Conservation (phyloP, 176 grass and related monocot species). For the Rhipidocladum racemiflorum region DNA sequence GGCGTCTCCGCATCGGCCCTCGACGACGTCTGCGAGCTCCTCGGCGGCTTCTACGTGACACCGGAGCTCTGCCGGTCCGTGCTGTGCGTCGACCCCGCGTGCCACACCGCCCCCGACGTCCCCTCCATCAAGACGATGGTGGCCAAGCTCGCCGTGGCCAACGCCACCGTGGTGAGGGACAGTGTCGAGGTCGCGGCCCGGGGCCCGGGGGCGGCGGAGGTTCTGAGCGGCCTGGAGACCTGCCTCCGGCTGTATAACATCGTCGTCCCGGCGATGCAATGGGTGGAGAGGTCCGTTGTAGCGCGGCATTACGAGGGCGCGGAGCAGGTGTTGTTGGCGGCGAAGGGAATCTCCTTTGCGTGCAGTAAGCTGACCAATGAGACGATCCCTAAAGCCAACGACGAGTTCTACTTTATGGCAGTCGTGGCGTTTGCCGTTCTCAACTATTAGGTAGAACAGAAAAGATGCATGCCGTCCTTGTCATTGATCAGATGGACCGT, state of each 20-base stretch:
- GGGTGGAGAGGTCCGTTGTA: background rate
- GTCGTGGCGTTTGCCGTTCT: too few relatives aligned
- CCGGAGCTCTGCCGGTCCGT: background rate
- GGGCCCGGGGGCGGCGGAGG: background rate
- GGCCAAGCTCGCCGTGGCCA: background rate
- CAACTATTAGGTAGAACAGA: too few relatives aligned
- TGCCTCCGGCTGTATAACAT: constrained; percentile 39
- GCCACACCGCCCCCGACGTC: constrained; percentile 9
- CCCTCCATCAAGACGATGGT: constrained; percentile 21
- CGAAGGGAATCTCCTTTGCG: background rate
- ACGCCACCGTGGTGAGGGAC: constrained; percentile 5
- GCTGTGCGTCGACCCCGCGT: constrained; percentile 15
- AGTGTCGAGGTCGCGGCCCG: background rate
- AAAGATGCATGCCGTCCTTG: too few relatives aligned
- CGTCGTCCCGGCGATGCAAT: constrained; percentile 5
- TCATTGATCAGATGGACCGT: too few relatives aligned
- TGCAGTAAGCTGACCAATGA: background rate
- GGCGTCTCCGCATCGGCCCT: background rate
- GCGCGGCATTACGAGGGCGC: background rate
- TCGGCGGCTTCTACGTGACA: constrained; percentile 23
- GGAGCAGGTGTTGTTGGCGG: constrained; percentile 1
- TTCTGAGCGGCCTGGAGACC: background rate
- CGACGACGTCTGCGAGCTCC: constrained; percentile 6
- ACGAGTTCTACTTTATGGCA: too few relatives aligned
- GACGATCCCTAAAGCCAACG: background rate